Conservation (phyloP, 2,329 filamentous ascomycete species). For the Pyrenochaeta sp. region DNA sequence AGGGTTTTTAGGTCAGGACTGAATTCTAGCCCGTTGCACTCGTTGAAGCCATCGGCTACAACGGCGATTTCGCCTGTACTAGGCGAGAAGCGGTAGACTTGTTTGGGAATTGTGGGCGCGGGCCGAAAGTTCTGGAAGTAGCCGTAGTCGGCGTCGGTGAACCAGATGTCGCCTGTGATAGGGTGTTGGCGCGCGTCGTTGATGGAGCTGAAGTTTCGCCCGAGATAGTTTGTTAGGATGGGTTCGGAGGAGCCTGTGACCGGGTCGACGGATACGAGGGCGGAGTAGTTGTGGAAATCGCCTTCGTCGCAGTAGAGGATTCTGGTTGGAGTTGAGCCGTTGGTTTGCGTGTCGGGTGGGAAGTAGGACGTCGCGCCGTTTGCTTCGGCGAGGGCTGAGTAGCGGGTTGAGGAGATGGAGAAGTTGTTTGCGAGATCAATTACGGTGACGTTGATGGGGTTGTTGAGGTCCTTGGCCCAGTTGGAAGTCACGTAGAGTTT, state of each 20-base stretch:
- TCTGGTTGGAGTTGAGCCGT: conserved; percentile 32
- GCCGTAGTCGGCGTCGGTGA: conserved; percentile 56
- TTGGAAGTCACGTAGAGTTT: conserved; percentile 56
- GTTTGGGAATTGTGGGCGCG: conserved; percentile 40
- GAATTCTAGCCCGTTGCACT: conserved; percentile 58
- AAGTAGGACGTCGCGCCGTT: conserved; percentile 49
- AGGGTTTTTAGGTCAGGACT: conserved; percentile 54
- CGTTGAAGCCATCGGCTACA: conserved; percentile 53
- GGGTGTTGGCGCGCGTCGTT: conserved; percentile 56
- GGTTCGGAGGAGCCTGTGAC: conserved; percentile 52
- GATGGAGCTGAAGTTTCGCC: conserved; percentile 55
- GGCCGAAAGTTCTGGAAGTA: conserved; percentile 45
- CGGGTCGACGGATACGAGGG: conserved; percentile 56
- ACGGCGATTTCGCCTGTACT: conserved; percentile 52
- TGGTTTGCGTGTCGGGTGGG: conserved; percentile 37
- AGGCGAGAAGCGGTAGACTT: conserved; percentile 56
- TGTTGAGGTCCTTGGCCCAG: conserved; percentile 34
- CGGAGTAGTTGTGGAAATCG: conserved; percentile 51
- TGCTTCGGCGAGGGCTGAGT: conserved; percentile 50
- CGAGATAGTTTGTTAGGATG: conserved; percentile 58
- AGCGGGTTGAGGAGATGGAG: conserved; percentile 47
- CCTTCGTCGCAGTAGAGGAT: conserved; percentile 49
- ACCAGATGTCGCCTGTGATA: conserved; percentile 58
- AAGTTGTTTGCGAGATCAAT: conserved; percentile 52
- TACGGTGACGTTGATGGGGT: conserved; percentile 48